Conservation (phyloP, 2,329 filamentous ascomycete species). For the Monosporascus sp. region DNA sequence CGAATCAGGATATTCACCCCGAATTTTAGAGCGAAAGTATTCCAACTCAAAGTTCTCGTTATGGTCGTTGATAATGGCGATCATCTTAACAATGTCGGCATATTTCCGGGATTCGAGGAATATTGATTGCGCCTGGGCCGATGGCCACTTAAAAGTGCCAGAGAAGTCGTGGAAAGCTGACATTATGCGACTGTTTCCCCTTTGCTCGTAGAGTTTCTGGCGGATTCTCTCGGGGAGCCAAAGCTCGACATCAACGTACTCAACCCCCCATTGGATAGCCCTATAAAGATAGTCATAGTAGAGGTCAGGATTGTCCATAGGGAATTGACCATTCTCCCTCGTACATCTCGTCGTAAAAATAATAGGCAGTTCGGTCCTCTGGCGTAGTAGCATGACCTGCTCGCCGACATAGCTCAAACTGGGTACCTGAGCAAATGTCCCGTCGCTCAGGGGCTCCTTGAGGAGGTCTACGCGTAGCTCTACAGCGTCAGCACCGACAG, state of each 20-base stretch:
- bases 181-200: constrained; percentile 78
- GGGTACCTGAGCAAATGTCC: constrained; percentile 59
- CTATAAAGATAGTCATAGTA: constrained; percentile 77
- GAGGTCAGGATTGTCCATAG: constrained; percentile 70
- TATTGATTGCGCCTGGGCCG: constrained; percentile 62
- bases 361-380: constrained; percentile 82
- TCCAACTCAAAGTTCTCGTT: constrained; percentile 89
- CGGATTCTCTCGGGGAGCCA: constrained; percentile 79
- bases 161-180: constrained; percentile 91
- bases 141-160: constrained; percentile 78
- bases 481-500: constrained; percentile 79
- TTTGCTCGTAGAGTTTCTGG: constrained; percentile 58
- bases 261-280: constrained; percentile 82
- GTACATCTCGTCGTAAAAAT: constrained; percentile 83
- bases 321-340: constrained; percentile 76
- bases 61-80: constrained; percentile 72
- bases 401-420: constrained; percentile 81
- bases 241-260: constrained; percentile 85
- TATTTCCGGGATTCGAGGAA: constrained; percentile 69
- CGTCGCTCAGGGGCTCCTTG: constrained; percentile 62
- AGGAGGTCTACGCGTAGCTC: constrained; percentile 81
- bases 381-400: constrained; percentile 77
- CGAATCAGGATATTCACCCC: constrained; percentile 59
- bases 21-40: constrained; percentile 77
- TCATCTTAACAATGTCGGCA: constrained; percentile 88